Percentiles rank a stretch among this genome's conserved stretches.
Evolutionary conservation across 2,329 filamentous ascomycete species (phyloP).

Genomic region (Hypoxylon sp.): DNA sequence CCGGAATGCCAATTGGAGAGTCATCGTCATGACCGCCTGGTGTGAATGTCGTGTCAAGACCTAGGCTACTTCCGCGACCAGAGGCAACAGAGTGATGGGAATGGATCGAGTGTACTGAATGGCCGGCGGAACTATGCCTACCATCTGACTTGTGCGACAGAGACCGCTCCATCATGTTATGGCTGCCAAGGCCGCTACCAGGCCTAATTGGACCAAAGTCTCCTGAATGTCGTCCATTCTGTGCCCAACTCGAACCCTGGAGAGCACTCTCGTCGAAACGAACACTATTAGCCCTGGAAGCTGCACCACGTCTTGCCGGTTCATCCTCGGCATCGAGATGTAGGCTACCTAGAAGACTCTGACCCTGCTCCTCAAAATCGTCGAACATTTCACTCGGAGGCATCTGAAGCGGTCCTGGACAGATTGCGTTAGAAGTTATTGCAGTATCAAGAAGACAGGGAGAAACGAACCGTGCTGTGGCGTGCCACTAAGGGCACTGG

Average conservation of each 20-base stretch:
- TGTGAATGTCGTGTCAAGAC: slow-evolving; percentile 80
- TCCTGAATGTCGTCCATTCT: slow-evolving; percentile 84
- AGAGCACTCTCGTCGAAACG: slow-evolving; percentile 97
- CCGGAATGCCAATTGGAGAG: slow-evolving; percentile 79
- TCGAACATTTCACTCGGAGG: slow-evolving; percentile 89
- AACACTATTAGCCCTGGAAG: slow-evolving; percentile 95
- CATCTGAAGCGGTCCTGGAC: slow-evolving; percentile 81
- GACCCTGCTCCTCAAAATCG: slow-evolving; percentile 88
- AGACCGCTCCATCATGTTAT: slow-evolving; percentile 89
- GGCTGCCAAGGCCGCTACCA: slow-evolving; percentile 82
- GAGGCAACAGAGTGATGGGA: slow-evolving; percentile 80
- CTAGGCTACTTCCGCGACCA: slow-evolving; percentile 88
- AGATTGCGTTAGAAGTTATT: slow-evolving; percentile 43
- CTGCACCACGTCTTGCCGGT: slow-evolving; percentile 84
- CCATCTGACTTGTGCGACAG: slow-evolving; percentile 97
- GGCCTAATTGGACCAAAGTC: slow-evolving; percentile 85
- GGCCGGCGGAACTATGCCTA: slow-evolving; percentile 91
- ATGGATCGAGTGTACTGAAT: slow-evolving; percentile 77
- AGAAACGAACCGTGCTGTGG: slow-evolving; percentile 84
- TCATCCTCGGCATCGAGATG: slow-evolving; percentile 91
- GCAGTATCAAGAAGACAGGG: slow-evolving; percentile 18
- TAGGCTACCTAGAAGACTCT: slow-evolving; percentile 83
- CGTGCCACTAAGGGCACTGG: slow-evolving; percentile 84
- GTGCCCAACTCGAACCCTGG: slow-evolving; percentile 87
- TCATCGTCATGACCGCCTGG: slow-evolving; percentile 74